phyloP scores from a whole-genome alignment of 2,329 filamentous ascomycete species.

The Furcasterigmium sp. region DNA sequence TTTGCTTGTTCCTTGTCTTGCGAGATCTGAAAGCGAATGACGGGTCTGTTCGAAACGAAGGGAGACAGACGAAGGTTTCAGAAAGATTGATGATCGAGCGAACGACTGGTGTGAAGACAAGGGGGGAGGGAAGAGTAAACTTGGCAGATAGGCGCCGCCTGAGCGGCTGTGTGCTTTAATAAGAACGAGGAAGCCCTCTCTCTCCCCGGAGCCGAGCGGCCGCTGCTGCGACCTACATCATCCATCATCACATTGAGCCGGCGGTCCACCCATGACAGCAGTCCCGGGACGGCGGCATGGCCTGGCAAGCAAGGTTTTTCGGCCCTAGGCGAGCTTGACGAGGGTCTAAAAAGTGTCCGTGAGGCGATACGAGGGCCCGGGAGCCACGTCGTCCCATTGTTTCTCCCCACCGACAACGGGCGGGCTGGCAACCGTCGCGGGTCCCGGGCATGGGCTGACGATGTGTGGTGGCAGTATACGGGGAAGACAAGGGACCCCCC shows the following conservation, averaged over 20 bases:
- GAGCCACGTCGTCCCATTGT: constrained; percentile 1
- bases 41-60: constrained; percentile 27
- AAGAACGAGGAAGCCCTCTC: neutral
- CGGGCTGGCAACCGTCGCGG: neutral
- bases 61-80: neutral
- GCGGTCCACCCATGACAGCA: neutral
- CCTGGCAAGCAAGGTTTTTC: neutral
- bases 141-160: neutral
- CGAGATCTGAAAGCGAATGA: constrained; percentile 18
- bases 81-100: neutral
- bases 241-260: neutral
- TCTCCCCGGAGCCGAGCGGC: no score
- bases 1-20: constrained; percentile 11
- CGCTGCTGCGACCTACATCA: no score
- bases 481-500: neutral
- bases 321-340: neutral
- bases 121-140: neutral
- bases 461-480: neutral
- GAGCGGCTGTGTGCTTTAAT: neutral
- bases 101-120: neutral
- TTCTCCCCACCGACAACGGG: neutral
- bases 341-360: neutral
- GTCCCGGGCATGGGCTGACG: neutral
- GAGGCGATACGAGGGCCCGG: neutral
- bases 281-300: neutral